Conservation (phyloP, 257 asterid species). For the Nicotiana benthamiana region DNA sequence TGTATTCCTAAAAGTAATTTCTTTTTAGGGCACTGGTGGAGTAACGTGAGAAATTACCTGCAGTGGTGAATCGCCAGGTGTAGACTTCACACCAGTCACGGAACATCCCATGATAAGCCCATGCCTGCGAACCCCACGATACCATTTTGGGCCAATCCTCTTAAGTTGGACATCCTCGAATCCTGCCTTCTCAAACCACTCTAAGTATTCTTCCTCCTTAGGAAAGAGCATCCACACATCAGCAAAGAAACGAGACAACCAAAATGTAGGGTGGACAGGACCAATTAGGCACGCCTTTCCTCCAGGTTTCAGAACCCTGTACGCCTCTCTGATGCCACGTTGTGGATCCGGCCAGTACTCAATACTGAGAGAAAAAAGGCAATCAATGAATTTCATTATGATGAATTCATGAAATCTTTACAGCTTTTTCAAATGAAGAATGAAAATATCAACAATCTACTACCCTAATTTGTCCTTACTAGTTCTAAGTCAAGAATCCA, state of each 20-base stretch:
- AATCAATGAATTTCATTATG: background rate
- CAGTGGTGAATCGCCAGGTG: constrained; percentile 90
- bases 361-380: constrained; percentile 34
- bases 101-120: constrained; percentile 99
- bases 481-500: background rate
- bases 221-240: constrained; percentile 99
- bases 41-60: constrained; percentile 37
- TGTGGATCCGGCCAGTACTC: constrained; percentile 99
- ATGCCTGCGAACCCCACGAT: constrained; percentile 92
- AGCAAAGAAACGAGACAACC: constrained; percentile 92
- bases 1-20: background rate
- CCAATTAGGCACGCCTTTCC: constrained; percentile 94
- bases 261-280: constrained; percentile 84
- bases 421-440: background rate
- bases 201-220: constrained; percentile 92
- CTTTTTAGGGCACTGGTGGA: background rate
- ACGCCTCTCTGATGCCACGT: constrained; percentile 92
- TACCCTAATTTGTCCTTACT: background rate
- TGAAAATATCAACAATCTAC: background rate
- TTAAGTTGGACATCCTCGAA: constrained; percentile 79
- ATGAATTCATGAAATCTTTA: background rate
- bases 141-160: constrained; percentile 98
- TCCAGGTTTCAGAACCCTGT: constrained; percentile 76
- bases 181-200: constrained; percentile 89
- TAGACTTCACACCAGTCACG: constrained; percentile 74